Evolutionary conservation across 2,329 filamentous ascomycete genomes (phyloP).

Genomic region (Fusarium burgessii): DNA sequence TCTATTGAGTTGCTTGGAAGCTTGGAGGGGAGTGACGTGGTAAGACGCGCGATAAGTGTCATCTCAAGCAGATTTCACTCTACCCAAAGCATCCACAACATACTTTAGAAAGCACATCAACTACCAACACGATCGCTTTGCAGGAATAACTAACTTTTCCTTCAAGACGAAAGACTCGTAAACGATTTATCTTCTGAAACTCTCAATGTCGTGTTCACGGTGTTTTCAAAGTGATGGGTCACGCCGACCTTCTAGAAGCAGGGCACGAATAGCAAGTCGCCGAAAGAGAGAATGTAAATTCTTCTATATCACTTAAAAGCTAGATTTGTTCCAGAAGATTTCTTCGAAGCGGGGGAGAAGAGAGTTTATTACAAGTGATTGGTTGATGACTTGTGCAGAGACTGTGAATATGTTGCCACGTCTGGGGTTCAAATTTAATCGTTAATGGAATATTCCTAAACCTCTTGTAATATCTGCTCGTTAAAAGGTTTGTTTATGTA

Average conservation of each 20-base stretch:
- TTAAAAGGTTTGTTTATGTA: no score
- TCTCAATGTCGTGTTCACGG: background rate
- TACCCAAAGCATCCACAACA: no score
- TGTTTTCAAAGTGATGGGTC: background rate
- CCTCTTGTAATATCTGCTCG: no score
- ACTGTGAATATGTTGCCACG: background rate
- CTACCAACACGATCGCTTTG: background rate
- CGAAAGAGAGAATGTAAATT: accelerated
- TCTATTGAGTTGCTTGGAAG: no score
- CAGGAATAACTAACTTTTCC: no score
- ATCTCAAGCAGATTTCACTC: no score
- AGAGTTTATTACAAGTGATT: background rate
- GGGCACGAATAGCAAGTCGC: background rate
- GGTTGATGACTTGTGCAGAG: accelerated
- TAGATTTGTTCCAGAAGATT: background rate
- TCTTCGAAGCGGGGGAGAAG: accelerated
- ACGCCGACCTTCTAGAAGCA: accelerated
- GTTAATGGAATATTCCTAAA: background rate
- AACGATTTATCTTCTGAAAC: no score
- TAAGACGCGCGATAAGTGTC: no score
- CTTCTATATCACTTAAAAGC: accelerated
- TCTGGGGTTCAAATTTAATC: background rate
- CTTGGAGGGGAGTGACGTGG: no score
- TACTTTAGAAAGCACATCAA: no score
- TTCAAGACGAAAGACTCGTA: no score